Evolutionary conservation across 495 filamentous ascomycete species (phyloP), one percentile per base, ranked within the genome.

Genomic region (Hypoxylon lenormandii): DNA sequence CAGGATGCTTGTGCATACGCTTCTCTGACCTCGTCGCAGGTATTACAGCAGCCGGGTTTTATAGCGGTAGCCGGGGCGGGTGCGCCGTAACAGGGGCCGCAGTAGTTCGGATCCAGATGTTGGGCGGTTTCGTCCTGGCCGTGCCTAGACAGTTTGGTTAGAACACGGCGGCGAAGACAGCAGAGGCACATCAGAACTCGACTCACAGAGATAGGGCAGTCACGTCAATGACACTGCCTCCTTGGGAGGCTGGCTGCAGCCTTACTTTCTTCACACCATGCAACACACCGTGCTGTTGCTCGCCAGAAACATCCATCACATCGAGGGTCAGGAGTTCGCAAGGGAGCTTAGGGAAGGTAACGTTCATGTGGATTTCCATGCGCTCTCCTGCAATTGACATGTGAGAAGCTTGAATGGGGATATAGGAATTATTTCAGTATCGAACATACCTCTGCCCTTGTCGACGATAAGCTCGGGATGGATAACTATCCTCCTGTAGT

Each of bases 331-430:
- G 80, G 48, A 98, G 88, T 78, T 98, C 94, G 81, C 95, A 98
- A 30, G 95, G 95, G 28, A 98, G 83, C 30, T 89, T 89, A 4
- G 96, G 95, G 79, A 98, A 98, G 16, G 92, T 94, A 68, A 98
- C 92, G 83, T 98, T 98, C 81, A 98, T 85, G 77, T 97, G 93
- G 64, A 98, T 98, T 72, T 98, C 95, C 92, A 98, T 97, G 77
- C 93, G 90, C 82, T 98, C 92, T 72, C 92, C 92, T 94, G 72
- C 22, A 18, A 52, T 40, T 12, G 21, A n/a, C 50, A 22, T 0
- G 47, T 71, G 26, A 71, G 67, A 64, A 65, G 37, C 48, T 45
- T 40, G 38, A 42, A 70, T 55, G 28, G 47, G 50, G 48, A 69
- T 60, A 52, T 42, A 37, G 57, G 57, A 66, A 28, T 36, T 46